A percentile compares a stretch with the other conserved stretches of the same genome.
Evolutionary conservation across 768 basidiomycete species (phyloP).

Genomic region (Lentinula detonsa): DNA sequence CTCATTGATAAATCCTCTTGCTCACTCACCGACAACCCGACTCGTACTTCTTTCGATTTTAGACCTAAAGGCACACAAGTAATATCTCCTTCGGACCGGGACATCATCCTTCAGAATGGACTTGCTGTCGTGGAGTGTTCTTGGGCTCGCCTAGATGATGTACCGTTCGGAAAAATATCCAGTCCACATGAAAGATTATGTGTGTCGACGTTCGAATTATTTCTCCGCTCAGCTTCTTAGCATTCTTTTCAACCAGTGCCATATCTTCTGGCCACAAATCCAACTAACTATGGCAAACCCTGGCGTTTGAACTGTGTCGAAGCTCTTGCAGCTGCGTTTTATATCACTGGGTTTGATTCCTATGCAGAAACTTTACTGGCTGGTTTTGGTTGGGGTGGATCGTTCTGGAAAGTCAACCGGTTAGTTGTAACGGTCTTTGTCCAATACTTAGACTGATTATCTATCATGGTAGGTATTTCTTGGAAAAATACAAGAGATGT

Average conservation of each 20-base stretch:
- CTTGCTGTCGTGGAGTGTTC: conserved; percentile 98
- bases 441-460: not conserved
- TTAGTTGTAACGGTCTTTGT: conserved; percentile 21
- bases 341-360: conserved; percentile 79
- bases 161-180: conserved; percentile 90
- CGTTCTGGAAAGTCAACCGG: conserved; percentile 87
- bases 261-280: conserved; percentile 92
- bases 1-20: not conserved
- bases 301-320: conserved; percentile 96
- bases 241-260: conserved; percentile 57
- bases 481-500: conserved; percentile 77
- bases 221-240: not conserved
- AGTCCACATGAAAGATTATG: conserved; percentile 89
- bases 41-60: conserved; percentile 3
- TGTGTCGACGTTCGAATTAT: conserved; percentile 33
- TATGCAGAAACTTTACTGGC: conserved; percentile 76
- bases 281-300: conserved; percentile 96
- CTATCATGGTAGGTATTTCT: conserved; percentile 37
- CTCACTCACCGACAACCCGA: not conserved
- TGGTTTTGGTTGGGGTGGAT: conserved; percentile 87
- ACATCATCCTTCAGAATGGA: conserved; percentile 65
- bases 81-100: conserved; percentile 80
- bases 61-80: conserved; percentile 82
- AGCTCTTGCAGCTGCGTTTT: conserved; percentile 91
- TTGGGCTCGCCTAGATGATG: conserved; percentile 93